phyloP scores from a whole-genome alignment of 1,284 basidiomycete species.

The Ustilago bromivora region DNA sequence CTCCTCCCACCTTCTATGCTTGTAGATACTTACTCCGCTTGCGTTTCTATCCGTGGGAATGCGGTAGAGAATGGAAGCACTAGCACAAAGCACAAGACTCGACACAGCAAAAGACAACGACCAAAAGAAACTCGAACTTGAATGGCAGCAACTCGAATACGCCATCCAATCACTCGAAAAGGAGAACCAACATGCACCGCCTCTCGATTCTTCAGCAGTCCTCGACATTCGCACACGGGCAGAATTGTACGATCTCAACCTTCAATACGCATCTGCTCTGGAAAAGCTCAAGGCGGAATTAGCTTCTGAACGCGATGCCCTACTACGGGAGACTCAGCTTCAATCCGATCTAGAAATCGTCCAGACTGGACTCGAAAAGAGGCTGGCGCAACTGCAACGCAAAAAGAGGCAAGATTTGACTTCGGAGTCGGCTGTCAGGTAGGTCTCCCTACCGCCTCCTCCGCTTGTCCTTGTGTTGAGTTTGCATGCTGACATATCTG shows the following conservation, averaged over 20 bases:
- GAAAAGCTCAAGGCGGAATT: conserved; percentile 25
- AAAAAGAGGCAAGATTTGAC: conserved; percentile 29
- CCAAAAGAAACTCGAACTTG: conserved; percentile 22
- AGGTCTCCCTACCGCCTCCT: neutral
- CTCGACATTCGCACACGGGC: conserved; percentile 34
- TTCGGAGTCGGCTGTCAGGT: conserved; percentile 30
- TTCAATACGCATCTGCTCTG: conserved; percentile 31
- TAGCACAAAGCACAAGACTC: conserved; percentile 8
- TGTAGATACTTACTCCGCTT: neutral
- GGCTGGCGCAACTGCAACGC: conserved; percentile 25
- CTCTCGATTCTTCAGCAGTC: conserved; percentile 28
- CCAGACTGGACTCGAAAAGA: conserved; percentile 17
- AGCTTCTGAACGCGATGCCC: conserved; percentile 25
- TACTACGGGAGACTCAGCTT: conserved; percentile 34
- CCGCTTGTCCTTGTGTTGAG: neutral
- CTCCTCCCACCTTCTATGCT: neutral
- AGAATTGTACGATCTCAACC: conserved; percentile 36
- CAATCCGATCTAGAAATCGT: conserved; percentile 32
- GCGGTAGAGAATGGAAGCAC: conserved; percentile 18
- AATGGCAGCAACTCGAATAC: conserved; percentile 49
- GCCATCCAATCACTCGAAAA: conserved; percentile 34
- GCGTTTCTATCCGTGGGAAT: neutral
- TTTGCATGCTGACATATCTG: conserved; percentile 4
- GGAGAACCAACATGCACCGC: conserved; percentile 26
- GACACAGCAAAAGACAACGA: conserved; percentile 7